Base-by-base conservation (phyloP, 192 early-diverging fungal genomes). In the Chytriomyces confervae region DNA sequence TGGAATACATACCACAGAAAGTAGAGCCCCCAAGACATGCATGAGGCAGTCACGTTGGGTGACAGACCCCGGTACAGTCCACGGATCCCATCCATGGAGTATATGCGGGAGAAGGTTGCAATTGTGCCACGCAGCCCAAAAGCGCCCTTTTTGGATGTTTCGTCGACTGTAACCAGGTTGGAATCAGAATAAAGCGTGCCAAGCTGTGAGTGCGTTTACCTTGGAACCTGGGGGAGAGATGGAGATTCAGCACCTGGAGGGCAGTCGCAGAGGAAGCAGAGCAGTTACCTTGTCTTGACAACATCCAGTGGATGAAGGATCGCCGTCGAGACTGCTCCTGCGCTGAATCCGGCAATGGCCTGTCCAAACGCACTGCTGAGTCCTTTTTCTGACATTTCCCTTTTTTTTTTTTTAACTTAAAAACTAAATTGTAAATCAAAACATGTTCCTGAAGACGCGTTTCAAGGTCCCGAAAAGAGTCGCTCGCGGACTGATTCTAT, bases 1-100 rank as follows among this genome's bases (percentile, higher is more conserved):
- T n/a, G 8, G 48, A 36, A 29, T 20, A 43, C 84, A 50, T 95
- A 96, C 91, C 92, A 95, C 46, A 91, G 94, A 84, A 99, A 98
- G 77, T 98, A 99, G n/a, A 99, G 81, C 1, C 96, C 96, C 97
- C 98, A 99, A 61, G 94, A 95, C 11, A 92, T 82, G 10, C 93
- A 94, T 36, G 96, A 90, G 0, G 97, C 98, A 11, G 93, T 93
- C 66, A 98, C 88, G 62, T 96, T 99, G 49, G 98, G 92, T 0
- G 89, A 72, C 5, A 99, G 77, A 10, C 96, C 97, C n/a, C 95
- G 89, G 81, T 99, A 99, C 4, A 99, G 86, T 7, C 95, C 95
- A 18, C 83, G 79, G 0, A 87, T 51, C 18, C 90, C 83, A 6
- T 92, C 93, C 51, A 51, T 36, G 13, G 53, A 16, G 24, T 60